phyloP scores from a whole-genome alignment of 2,329 filamentous ascomycete genomes.

The Phialocephala sp. region DNA sequence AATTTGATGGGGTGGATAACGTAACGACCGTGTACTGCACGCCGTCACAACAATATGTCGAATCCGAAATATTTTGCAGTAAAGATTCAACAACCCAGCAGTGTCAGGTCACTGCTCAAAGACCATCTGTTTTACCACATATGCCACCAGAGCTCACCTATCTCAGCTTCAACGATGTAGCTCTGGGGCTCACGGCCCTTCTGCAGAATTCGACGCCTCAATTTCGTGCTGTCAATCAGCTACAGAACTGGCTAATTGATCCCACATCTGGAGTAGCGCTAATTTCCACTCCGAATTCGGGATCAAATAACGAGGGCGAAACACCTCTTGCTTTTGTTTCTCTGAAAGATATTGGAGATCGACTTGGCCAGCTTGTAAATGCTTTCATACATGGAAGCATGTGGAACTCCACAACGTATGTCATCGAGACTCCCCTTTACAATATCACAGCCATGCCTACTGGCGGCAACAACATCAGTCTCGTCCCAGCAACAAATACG shows the following conservation, averaged over 20 bases:
- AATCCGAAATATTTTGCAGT: slow-evolving; percentile 30
- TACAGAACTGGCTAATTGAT: slow-evolving; percentile 34
- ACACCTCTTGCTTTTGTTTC: slow-evolving; percentile 21
- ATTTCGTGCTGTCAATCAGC: slow-evolving; percentile 26
- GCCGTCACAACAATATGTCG: slow-evolving; percentile 32
- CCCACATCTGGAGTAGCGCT: slow-evolving; percentile 24
- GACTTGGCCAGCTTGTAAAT: slow-evolving; percentile 36
- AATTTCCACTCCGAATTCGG: slow-evolving; percentile 22
- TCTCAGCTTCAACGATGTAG: slow-evolving; percentile 30
- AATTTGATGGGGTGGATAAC: slow-evolving; percentile 29
- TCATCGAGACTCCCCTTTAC: slow-evolving; percentile 26
- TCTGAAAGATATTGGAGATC: slow-evolving; percentile 27
- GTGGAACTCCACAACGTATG: slow-evolving; percentile 33
- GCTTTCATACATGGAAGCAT: slow-evolving; percentile 31
- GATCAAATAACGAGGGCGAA: slow-evolving; percentile 17
- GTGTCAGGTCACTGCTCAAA: slow-evolving; percentile 34
- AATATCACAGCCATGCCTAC: slow-evolving; percentile 23
- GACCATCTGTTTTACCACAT: slow-evolving; percentile 32
- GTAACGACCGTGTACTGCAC: slow-evolving; percentile 29
- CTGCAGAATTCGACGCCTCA: slow-evolving; percentile 30
- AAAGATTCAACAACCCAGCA: slow-evolving; percentile 23
- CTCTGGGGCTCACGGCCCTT: slow-evolving; percentile 30
- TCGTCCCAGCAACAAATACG: slow-evolving; percentile 24
- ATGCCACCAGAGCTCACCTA: slow-evolving; percentile 30
- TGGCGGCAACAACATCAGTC: slow-evolving; percentile 29